Base-by-base conservation (phyloP, 1,284 basidiomycete genomes). In the Ustilago hordei region DNA sequence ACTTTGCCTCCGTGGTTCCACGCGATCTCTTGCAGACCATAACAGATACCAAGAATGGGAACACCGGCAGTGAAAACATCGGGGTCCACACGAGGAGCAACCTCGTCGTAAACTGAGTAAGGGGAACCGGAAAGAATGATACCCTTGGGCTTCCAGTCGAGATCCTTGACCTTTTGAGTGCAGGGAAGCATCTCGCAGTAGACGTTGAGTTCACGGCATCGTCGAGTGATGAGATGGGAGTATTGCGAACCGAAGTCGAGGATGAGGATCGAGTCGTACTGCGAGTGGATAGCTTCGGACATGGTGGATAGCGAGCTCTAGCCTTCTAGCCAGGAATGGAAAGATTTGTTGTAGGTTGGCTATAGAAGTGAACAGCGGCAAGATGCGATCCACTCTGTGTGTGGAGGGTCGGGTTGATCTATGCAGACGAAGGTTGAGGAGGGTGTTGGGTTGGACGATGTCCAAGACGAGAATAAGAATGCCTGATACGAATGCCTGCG, bases 241-340 rank as follows among this genome's bases (percentile, higher is more conserved):
- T 98, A 98, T 90, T 98, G 95, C 50, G 95, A 98, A 75, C 96
- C 96, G 87, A 99, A 99, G 87, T 99, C 96, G 57, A 99, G 89
- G 84, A 99, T 98, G 56, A 98, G 91, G 83, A 99, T 92, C 55
- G 95, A 95, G 86, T 98, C 95, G 86, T 98, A 98, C 84, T 95
- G 92, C 87, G 95, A 93, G 88, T 98, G 95, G 78, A 97, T 97
- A 74, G 88, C 88, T 59, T 87, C 83, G 31, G 81, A 65, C 82
- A 84, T 84, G 64, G 15, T 75, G 65, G 55, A 67, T 41, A 34
- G 36, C 8, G 13, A 38, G 13, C 36, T 38, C 43, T 7, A 45
- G 11, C 7, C 7, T 45, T 8, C 7, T 45, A 11, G 43, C 9
- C 7, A 45, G 7, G 43, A 19, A 2, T 4, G 17, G 31, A 6